Evolutionary conservation across 2,329 filamentous ascomycete genomes (phyloP).

Genomic region (Colletotrichum coccodes): DNA sequence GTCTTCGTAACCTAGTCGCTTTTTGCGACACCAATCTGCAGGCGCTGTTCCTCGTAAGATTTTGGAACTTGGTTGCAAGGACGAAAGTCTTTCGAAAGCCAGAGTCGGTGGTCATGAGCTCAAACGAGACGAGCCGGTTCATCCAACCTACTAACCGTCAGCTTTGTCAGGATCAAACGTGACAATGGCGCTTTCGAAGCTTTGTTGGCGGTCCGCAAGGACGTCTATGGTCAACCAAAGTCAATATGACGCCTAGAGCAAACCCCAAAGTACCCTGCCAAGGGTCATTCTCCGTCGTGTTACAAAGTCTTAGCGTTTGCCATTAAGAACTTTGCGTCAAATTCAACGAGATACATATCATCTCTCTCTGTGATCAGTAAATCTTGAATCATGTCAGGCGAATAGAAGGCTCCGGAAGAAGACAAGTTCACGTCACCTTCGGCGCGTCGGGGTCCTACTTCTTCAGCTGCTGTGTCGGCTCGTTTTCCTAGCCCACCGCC

Average conservation of each 20-base stretch:
- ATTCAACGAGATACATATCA: slow-evolving; percentile 78
- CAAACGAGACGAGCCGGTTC: background rate
- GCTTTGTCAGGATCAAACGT: background rate
- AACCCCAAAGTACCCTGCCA: slow-evolving; percentile 84
- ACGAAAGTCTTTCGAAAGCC: background rate
- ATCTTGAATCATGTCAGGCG: no score
- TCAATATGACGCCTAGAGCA: slow-evolving; percentile 89
- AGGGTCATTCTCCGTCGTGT: slow-evolving; percentile 92
- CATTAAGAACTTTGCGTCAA: slow-evolving; percentile 89
- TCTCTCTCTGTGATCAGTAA: no score
- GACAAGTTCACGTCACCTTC: no score
- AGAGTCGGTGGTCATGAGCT: background rate
- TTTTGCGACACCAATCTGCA: background rate
- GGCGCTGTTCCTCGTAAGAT: background rate
- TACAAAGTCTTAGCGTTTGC: slow-evolving; percentile 83
- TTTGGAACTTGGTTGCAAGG: background rate
- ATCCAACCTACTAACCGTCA: background rate
- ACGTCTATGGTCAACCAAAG: slow-evolving; percentile 71
- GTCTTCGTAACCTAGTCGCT: background rate
- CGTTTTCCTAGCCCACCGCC: no score
- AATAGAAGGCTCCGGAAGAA: no score
- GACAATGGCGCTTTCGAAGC: slow-evolving; percentile 87
- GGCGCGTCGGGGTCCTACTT: no score
- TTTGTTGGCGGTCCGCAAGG: slow-evolving; percentile 52
- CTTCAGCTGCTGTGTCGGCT: no score